Base-by-base conservation (phyloP, 2,329 filamentous ascomycete species). In the Intubia oerlemansii region DNA sequence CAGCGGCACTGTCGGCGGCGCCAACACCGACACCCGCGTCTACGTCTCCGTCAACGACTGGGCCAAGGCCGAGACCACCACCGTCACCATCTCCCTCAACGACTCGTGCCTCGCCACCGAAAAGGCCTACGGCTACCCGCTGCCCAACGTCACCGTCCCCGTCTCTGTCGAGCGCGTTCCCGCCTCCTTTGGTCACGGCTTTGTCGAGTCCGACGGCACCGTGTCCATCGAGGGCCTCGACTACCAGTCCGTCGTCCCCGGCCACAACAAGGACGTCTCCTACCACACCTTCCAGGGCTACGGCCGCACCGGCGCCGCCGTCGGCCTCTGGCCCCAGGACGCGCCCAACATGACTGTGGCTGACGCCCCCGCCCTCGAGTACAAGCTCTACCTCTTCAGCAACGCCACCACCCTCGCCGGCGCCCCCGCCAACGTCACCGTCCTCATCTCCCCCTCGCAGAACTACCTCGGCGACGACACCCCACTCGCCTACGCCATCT, bases 331-430 rank as follows among this genome's bases (percentile, higher is more conserved):
- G 39, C 65, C 66, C 1, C 54, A 57, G 18, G 50, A 55, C 13
- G 52, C 59, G 0, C 51, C 56, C 23, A 61, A 62, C 11, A 54
- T 66, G 19, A 47, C 52, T 3, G 42, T 59, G 1, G 50, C 50
- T 4, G 52, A 53, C 9, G 60, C 53, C 0, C 66, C 68, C 1
- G 57, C 56, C 5, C 53, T 75, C 7, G 59, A 66, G 36, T 77
- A 73, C 42, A 53, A 62, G 29, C 40, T 75, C 33, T 74, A 68
- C 44, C 52, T 68, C 10, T 74, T 70, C 49, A 63, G 58, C 24
- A 54, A 56, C 32, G 43, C 44, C 13, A 43, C 54, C 5, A 16
- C 15, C 24, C 6, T 17, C 11, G 18, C 10, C 4, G 17, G 15
- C 14, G 24, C n/a, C 16, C 50, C 49, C 11, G 52, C 51, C 37